phyloP scores from a whole-genome alignment of 1,284 basidiomycete species.

The Anthracocystis setariae region DNA sequence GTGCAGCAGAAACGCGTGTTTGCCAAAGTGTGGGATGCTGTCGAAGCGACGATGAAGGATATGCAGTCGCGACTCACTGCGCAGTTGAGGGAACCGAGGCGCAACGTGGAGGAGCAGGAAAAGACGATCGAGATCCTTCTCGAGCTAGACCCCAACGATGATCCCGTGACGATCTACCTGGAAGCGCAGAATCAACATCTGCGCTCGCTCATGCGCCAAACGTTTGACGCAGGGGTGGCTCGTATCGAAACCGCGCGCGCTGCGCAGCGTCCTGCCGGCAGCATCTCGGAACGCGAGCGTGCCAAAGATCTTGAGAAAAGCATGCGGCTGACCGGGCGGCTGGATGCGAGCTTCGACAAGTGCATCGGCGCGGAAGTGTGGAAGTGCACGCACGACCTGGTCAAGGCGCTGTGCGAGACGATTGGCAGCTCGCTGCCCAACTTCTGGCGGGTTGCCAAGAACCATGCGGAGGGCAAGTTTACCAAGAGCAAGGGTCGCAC shows the following conservation, averaged over 20 bases:
- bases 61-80: conserved; percentile 82
- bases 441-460: conserved; percentile 92
- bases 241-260: conserved; percentile 28
- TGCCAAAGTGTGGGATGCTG: conserved; percentile 94
- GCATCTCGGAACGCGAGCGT: conserved; percentile 75
- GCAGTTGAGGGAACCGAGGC: conserved; percentile 80
- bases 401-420: conserved; percentile 71
- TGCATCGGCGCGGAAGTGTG: conserved; percentile 70
- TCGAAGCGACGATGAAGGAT: conserved; percentile 93
- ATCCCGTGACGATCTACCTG: conserved; percentile 89
- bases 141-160: conserved; percentile 61
- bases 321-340: conserved; percentile 54
- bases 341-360: conserved; percentile 44
- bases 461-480: conserved; percentile 77
- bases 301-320: conserved; percentile 66
- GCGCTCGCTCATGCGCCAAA: conserved; percentile 78
- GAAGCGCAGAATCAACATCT: conserved; percentile 91
- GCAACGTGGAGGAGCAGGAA: conserved; percentile 91
- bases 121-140: conserved; percentile 84
- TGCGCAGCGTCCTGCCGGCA: conserved; percentile 40
- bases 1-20: conserved; percentile 82
- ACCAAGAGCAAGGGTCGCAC: conserved; percentile 21
- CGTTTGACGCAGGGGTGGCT: conserved; percentile 71
- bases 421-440: conserved; percentile 77
- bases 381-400: conserved; percentile 78